phyloP scores from a whole-genome alignment of 495 filamentous ascomycete genomes.

The Penicillium coprophilum region DNA sequence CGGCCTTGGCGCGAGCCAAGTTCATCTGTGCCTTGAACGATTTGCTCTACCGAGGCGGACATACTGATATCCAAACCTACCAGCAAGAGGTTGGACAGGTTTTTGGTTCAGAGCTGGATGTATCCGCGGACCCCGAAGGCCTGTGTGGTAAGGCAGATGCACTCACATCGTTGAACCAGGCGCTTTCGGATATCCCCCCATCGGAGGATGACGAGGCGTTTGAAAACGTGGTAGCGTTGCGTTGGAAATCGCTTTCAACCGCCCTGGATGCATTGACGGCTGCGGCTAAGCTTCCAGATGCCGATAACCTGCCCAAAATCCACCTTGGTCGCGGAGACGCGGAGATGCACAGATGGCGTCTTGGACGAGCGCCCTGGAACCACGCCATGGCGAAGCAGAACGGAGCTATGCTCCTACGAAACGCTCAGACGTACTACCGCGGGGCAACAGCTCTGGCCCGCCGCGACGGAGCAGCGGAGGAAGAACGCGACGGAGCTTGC shows the following conservation, averaged over 20 bases:
- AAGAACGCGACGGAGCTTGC: slow-evolving; percentile 47
- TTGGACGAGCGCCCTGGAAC: slow-evolving; percentile 50
- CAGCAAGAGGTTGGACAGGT: slow-evolving; percentile 45
- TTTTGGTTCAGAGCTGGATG: slow-evolving; percentile 43
- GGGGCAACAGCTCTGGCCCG: slow-evolving; percentile 54
- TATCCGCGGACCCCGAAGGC: slow-evolving; percentile 46
- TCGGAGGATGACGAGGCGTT: slow-evolving; percentile 29
- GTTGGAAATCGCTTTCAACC: slow-evolving; percentile 52
- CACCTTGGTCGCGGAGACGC: slow-evolving; percentile 62
- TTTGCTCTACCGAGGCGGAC: slow-evolving; percentile 51
- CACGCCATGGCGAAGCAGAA: slow-evolving; percentile 49
- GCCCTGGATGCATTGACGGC: slow-evolving; percentile 51
- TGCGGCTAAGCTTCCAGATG: slow-evolving; percentile 51
- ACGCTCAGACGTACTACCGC: slow-evolving; percentile 65
- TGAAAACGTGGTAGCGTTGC: slow-evolving; percentile 30
- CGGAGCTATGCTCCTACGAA: slow-evolving; percentile 52
- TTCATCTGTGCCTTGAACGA: slow-evolving; percentile 56
- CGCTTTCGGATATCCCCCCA: slow-evolving; percentile 37
- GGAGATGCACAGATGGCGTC: slow-evolving; percentile 57
- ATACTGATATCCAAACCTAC: slow-evolving; percentile 51
- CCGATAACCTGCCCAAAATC: slow-evolving; percentile 58
- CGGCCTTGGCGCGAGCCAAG: slow-evolving; percentile 50
- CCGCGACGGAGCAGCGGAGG: slow-evolving; percentile 40
- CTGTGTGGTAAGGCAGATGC: slow-evolving; percentile 60
- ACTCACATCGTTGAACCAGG: slow-evolving; percentile 52